Evolutionary conservation across 1,284 basidiomycete genomes (phyloP).

Genomic region (Melampsora americana): DNA sequence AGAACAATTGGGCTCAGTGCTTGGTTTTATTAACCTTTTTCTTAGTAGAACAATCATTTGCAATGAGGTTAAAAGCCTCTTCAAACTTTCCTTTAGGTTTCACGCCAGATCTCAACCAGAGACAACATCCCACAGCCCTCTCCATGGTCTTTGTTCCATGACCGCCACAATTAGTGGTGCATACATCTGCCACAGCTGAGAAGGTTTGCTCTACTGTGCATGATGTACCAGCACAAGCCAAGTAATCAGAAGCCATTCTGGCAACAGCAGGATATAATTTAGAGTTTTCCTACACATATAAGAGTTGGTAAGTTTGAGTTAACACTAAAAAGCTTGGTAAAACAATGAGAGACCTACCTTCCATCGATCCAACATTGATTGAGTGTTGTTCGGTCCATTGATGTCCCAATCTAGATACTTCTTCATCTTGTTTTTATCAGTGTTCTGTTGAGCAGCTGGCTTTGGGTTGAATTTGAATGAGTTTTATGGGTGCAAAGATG

Average conservation of each 20-base stretch:
- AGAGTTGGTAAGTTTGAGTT: background rate
- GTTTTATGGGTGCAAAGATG: background rate
- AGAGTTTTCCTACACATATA: background rate
- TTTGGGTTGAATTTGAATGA: background rate
- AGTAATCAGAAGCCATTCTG: background rate
- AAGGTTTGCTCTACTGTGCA: background rate
- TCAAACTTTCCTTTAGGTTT: no score
- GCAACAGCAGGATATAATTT: background rate
- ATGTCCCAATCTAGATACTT: background rate
- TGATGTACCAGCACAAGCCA: background rate
- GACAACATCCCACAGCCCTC: no score
- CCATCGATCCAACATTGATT: background rate
- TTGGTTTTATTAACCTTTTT: no score
- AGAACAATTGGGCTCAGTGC: no score
- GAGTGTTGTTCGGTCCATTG: background rate
- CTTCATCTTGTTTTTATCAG: no score
- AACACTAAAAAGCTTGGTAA: background rate
- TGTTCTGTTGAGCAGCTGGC: background rate
- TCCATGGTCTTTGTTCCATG: no score
- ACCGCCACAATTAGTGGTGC: background rate
- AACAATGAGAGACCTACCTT: background rate
- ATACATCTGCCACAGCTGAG: conserved; percentile 2
- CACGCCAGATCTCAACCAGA: no score
- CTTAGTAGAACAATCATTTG: no score
- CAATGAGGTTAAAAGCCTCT: no score